Conservation (phyloP, 1,284 basidiomycete genomes). For the Ceratobasidium sp. region DNA sequence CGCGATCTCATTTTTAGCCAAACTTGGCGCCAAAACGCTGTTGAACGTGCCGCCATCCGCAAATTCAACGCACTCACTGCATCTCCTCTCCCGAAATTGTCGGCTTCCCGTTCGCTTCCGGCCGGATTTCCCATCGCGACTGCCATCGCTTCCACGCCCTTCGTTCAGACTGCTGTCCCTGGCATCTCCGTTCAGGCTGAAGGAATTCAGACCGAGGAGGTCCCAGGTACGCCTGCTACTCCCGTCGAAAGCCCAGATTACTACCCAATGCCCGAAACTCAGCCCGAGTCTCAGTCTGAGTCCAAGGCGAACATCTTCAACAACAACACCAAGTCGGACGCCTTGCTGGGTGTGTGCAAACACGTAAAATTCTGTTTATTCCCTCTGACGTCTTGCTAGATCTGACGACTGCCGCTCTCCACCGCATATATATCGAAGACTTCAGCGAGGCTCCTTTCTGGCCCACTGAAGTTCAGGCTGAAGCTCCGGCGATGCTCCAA, state of each 20-base stretch:
- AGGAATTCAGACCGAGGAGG: constrained; percentile 5
- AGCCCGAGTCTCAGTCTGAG: constrained; percentile 15
- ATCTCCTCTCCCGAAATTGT: constrained; percentile 4
- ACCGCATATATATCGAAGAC: constrained; percentile 41
- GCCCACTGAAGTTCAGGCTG: not conserved
- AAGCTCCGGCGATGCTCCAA: not conserved
- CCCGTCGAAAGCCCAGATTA: constrained; percentile 18
- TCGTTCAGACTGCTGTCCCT: not conserved
- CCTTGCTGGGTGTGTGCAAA: constrained; percentile 37
- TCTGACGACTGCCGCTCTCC: constrained; percentile 25
- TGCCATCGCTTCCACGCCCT: not conserved
- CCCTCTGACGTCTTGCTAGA: constrained; percentile 27
- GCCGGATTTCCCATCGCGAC: not conserved
- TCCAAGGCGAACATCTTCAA: constrained; percentile 27
- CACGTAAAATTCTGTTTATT: not conserved
- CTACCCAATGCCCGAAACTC: constrained; percentile 10
- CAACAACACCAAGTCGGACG: constrained; percentile 33
- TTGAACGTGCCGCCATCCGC: constrained; percentile 40
- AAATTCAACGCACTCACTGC: constrained; percentile 4
- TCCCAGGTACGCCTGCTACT: constrained; percentile 33
- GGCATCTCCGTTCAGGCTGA: constrained; percentile 8
- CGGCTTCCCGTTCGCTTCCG: not conserved
- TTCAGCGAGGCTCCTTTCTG: not conserved
- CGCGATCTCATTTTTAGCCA: constrained; percentile 20
- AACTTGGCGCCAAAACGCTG: constrained; percentile 22